Conservation (phyloP, 768 basidiomycete species). For the Tylopilus subfusipes region DNA sequence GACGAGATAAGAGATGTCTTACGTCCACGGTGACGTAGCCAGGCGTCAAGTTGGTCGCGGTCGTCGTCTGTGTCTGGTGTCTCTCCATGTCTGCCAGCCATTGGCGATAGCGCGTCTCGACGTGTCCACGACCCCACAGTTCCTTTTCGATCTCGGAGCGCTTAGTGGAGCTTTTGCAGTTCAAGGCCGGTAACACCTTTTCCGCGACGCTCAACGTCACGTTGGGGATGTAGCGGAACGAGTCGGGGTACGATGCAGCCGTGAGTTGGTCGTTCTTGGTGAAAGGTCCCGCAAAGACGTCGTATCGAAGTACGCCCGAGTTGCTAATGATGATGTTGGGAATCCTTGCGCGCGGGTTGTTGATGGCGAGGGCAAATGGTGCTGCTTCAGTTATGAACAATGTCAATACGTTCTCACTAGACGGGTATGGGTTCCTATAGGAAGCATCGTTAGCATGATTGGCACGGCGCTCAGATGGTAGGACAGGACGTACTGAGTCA, state of each 20-base stretch:
- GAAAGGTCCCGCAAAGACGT: constrained; percentile 66
- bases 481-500: constrained; percentile 46
- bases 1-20: constrained; percentile 14
- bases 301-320: constrained; percentile 62
- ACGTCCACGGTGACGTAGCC: constrained; percentile 78
- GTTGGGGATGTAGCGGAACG: constrained; percentile 59
- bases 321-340: constrained; percentile 66
- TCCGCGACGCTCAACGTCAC: constrained; percentile 50
- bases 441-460: not conserved
- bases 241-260: constrained; percentile 63
- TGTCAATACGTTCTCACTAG: constrained; percentile 56
- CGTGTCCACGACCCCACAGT: constrained; percentile 43
- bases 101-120: constrained; percentile 45
- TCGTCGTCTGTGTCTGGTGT: constrained; percentile 30
- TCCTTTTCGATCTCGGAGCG: constrained; percentile 16
- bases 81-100: constrained; percentile 61
- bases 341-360: constrained; percentile 57
- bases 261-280: constrained; percentile 81
- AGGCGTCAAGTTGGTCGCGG: constrained; percentile 52
- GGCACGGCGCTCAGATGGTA: not conserved
- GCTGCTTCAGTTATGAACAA: constrained; percentile 52
- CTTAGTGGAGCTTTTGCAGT: constrained; percentile 34
- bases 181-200: constrained; percentile 50
- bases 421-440: too few relatives aligned
- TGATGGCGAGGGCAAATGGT: constrained; percentile 54